phyloP scores from a whole-genome alignment of 192 early-diverging fungal species.

The Dispira simplex region DNA sequence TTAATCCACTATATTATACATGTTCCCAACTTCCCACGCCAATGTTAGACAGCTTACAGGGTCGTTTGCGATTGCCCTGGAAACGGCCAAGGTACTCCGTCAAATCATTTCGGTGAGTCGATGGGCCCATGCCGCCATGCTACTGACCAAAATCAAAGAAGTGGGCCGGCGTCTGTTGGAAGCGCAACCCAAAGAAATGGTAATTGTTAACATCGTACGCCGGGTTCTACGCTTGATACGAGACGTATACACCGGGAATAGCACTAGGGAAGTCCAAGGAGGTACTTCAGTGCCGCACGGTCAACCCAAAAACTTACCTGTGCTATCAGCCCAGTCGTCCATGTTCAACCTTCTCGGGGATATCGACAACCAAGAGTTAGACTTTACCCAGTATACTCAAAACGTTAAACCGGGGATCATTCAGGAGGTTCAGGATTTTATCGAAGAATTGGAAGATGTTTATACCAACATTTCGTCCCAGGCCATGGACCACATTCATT shows the following conservation, averaged over 20 bases:
- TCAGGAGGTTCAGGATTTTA: constrained; percentile 73
- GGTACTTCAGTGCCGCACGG: constrained; percentile 13
- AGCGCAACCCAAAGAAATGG: constrained; percentile 78
- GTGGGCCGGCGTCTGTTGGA: constrained; percentile 47
- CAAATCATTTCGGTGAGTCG: constrained; percentile 59
- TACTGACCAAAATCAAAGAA: constrained; percentile 45
- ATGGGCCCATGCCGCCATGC: constrained; percentile 44
- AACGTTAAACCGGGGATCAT: constrained; percentile 61
- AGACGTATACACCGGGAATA: constrained; percentile 25
- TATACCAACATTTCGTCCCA: constrained; percentile 65
- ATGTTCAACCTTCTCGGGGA: constrained; percentile 55
- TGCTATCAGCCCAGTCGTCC: constrained; percentile 24
- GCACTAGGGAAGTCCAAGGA: constrained; percentile 3
- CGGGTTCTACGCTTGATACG: constrained; percentile 71
- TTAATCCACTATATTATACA: background rate
- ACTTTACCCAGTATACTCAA: constrained; percentile 20
- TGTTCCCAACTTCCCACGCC: too few relatives aligned
- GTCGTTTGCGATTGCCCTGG: constrained; percentile 46
- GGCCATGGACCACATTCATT: constrained; percentile 86
- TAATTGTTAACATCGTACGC: constrained; percentile 73
- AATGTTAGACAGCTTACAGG: constrained; percentile 41
- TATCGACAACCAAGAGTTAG: constrained; percentile 18
- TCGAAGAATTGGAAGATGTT: constrained; percentile 68
- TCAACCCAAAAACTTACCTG: constrained; percentile 17
- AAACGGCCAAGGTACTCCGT: constrained; percentile 58